Evolutionary conservation across 1,284 basidiomycete genomes (phyloP).

Genomic region (Singerocomus rubriflavus): DNA sequence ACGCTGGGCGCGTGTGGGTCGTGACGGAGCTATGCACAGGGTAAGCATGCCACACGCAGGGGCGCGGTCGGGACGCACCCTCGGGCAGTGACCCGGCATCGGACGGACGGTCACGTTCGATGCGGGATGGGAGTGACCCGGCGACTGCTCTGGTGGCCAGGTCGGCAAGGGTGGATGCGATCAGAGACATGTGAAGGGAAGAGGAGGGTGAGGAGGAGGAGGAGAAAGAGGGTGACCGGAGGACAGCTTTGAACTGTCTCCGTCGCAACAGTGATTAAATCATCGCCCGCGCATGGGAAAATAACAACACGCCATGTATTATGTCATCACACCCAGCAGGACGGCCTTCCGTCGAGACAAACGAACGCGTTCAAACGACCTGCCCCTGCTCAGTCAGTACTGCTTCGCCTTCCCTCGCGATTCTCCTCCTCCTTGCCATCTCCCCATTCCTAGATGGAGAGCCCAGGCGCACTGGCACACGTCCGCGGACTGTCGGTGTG

Average conservation of each 20-base stretch:
- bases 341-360: constrained; percentile 14
- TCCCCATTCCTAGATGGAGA: too few relatives aligned
- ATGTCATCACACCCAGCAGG: constrained; percentile 8
- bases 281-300: constrained; percentile 30
- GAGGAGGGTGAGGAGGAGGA: neutral
- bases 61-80: constrained; percentile 9
- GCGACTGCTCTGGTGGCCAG: constrained; percentile 28
- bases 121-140: neutral
- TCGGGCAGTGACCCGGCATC: constrained; percentile 17
- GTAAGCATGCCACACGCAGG: neutral
- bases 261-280: constrained; percentile 26
- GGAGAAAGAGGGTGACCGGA: constrained; percentile 2
- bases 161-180: constrained; percentile 26
- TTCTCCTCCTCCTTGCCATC: neutral
- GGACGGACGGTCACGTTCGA: constrained; percentile 9
- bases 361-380: neutral
- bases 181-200: constrained; percentile 26
- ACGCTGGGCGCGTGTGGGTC: constrained; percentile 17
- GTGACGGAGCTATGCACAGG: constrained; percentile 20
- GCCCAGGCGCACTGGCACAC: neutral
- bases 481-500: constrained; percentile 23
- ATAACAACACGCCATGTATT: constrained; percentile 11
- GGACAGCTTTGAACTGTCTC: constrained; percentile 7
- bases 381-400: too few relatives aligned
- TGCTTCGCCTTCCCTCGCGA: constrained; percentile 7